A percentile compares a stretch with the other conserved stretches of the same genome.
These are phyloP conservation scores for Suillus lakei DNA, from an alignment of 768 basidiomycete genomes.

Conservation along the genomic window DNA sequence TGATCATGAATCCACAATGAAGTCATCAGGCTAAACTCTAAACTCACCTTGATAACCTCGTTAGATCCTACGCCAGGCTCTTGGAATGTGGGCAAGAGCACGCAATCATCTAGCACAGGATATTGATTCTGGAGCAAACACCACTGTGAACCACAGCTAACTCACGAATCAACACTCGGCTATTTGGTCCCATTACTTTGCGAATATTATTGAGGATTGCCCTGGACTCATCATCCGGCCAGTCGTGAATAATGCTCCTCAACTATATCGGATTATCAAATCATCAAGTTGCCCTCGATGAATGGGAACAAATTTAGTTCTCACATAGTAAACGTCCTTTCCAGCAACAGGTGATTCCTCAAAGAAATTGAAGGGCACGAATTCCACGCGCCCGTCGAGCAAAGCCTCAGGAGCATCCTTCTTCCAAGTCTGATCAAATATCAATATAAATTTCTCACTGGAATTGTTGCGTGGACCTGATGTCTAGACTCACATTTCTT, in stretches of 20 bases:
- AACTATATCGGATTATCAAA: constrained; percentile 17
- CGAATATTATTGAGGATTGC: constrained; percentile 35
- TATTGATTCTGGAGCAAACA: neutral
- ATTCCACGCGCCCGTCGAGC: constrained; percentile 18
- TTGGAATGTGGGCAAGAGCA: constrained; percentile 17
- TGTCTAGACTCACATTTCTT: constrained; percentile 19
- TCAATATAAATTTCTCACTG: neutral
- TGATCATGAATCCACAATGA: constrained; percentile 14
- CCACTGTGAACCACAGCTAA: neutral
- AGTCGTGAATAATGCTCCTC: constrained; percentile 39
- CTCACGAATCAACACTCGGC: constrained; percentile 40
- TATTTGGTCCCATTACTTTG: constrained; percentile 32
- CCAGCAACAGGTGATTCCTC: constrained; percentile 19
- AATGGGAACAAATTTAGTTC: neutral
- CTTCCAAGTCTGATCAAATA: constrained; percentile 16
- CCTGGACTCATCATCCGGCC: constrained; percentile 39
- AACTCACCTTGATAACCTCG: neutral
- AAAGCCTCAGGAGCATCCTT: constrained; percentile 24
- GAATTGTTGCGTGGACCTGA: neutral
- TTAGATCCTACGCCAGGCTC: constrained; percentile 1
- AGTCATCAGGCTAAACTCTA: neutral
- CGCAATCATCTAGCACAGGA: constrained; percentile 22
- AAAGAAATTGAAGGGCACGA: constrained; percentile 28
- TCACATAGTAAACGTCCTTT: constrained; percentile 32
- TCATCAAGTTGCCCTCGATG: neutral